Base-by-base conservation (phyloP, 1,284 basidiomycete genomes). In the Apiotrichum sp. region DNA sequence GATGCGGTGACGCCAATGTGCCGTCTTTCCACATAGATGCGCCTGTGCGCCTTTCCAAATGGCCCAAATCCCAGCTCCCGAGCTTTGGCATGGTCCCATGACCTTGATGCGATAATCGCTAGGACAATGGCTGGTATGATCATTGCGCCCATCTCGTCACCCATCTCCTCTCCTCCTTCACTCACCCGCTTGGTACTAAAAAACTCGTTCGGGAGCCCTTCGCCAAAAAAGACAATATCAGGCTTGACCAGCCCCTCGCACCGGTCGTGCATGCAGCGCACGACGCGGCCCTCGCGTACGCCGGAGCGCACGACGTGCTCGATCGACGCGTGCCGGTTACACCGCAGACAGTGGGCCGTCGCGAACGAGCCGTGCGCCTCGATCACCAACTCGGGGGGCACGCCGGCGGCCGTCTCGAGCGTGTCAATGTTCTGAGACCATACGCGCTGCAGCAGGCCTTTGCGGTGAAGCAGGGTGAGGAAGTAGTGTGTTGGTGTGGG, bases 281-380 rank as follows among this genome's bases (percentile, higher is more conserved):
- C 84, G 38, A 89, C 83, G 55, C 81, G 72, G 35, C 83, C 83
- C 32, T 77, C 69, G 52, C 79, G 71, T 34, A 91, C 81, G 6
- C 82, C 80, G 10, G 78, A 72, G 67, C 80, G 81, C 78, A 93
- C 86, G 68, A 84, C 83, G n/a, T 83, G 82, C 29, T 81, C 82
- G 47, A 85, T 82, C 62, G 81, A 89, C 0, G 79, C 70, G 2
- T 73, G 68, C 31, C 78, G 62, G 14, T 58, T 47, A 70, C 92
- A 96, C 16, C 82, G 78, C 11, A 95, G 83, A 67, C 93, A 97
- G 55, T 83, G 80, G 50, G 93, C 87, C 8, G 80, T 81, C 0
- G 89, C 88, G 64, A 93, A 93, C 65, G 86, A 90, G 1, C 93
- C 95, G 68, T 98, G 95, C 0, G 96, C 96, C 76, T 98, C 95